Percentiles rank a stretch among this genome's conserved stretches.
Evolutionary conservation across 2,329 filamentous ascomycete species (phyloP).

Genomic region (Apiospora koreana): DNA sequence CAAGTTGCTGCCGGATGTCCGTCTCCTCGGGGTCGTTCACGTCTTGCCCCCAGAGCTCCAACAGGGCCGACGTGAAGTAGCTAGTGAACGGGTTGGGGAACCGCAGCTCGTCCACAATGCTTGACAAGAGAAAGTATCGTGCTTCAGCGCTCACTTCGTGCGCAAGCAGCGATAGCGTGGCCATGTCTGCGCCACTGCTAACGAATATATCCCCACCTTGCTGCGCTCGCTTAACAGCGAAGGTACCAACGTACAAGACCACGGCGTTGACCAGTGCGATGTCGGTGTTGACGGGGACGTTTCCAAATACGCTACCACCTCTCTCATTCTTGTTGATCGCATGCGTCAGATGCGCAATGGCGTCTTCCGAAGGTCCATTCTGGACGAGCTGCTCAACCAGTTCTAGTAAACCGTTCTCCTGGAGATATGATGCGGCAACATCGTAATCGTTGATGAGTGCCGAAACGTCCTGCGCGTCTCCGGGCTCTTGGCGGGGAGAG

Average conservation of each 20-base stretch:
- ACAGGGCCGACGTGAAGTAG: conserved; percentile 84
- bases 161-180: conserved; percentile 74
- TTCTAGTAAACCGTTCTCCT: conserved; percentile 55
- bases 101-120: conserved; percentile 88
- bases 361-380: conserved; percentile 67
- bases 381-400: conserved; percentile 61
- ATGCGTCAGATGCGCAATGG: conserved; percentile 74
- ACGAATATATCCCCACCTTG: conserved; percentile 67
- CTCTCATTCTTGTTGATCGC: conserved; percentile 63
- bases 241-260: conserved; percentile 77
- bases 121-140: conserved; percentile 80
- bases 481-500: conserved; percentile 66
- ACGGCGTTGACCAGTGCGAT: conserved; percentile 75
- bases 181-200: conserved; percentile 65
- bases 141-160: conserved; percentile 75
- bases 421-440: conserved; percentile 57
- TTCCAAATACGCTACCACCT: conserved; percentile 65
- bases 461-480: conserved; percentile 75
- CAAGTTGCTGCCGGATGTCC: conserved; percentile 87
- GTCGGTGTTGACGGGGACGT: conserved; percentile 69
- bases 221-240: conserved; percentile 63
- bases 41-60: conserved; percentile 83
- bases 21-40: conserved; percentile 71
- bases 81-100: conserved; percentile 88
- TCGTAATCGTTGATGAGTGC: conserved; percentile 74